Evolutionary conservation across 2,329 filamentous ascomycete species (phyloP), one percentile per base, ranked within the genome.

Genomic region (Cladosporium sphaerospermum): DNA sequence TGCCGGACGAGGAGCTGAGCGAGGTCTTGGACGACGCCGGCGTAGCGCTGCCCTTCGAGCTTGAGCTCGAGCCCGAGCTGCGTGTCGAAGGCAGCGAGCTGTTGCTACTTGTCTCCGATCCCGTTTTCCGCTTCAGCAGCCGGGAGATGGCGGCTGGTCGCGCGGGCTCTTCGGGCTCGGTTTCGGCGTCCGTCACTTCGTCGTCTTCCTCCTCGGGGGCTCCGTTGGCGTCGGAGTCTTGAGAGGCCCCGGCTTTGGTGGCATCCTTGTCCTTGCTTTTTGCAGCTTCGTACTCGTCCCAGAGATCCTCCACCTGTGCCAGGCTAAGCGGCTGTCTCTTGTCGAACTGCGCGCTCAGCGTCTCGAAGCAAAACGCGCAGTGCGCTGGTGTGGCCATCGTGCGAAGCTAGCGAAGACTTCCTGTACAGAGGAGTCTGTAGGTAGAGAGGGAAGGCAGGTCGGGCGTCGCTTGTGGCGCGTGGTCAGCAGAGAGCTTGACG

Each of bases 341-440:
- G 61, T 89, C 81, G 61, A 95, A 88, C 56, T 83, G 81, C 51
- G 91, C 86, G 46, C 82, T 79, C 36, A 99, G 83, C 39, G 79
- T 78, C 73, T 99, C 93, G 77, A 99, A 97, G 76, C 91, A 96
- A 72, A 85, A 91, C 65, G 92, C 83, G 71, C 91, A 96, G 72
- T 97, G 92, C 55, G 85, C 85, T 63, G 81, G 73, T 54, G 86
- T 86, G 45, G 93, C 92, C 92, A 97, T 97, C 39, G 13, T 39
- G 23, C 23, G 23, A 28, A 28, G 23, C 2, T 28, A 28, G 23
- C 23, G 23, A 7, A 28, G 23, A 28, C 23, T 28, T 4, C 23
- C 23, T 7, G 23, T 28, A 7, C 23, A 28, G 23, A 28, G 2
- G 23, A 28, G 23, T 7, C 23, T 28, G 23, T 28, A 28, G 23